Conservation (phyloP, 1,284 basidiomycete species). For the Pseudozyma sp. region DNA sequence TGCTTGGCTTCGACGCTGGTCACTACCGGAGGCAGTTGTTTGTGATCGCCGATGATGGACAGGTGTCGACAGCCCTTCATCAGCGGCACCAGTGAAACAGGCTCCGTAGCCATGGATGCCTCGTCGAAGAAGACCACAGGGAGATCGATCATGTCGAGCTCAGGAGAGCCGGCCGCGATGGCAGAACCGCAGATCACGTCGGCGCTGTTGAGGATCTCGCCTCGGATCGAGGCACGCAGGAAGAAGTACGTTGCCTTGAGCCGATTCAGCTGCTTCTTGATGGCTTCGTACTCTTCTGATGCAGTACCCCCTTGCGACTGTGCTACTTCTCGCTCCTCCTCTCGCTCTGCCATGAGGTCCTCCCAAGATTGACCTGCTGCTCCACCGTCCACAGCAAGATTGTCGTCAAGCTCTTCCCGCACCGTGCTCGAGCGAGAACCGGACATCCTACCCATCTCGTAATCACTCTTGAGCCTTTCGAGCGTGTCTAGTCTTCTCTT, state of each 20-base stretch:
- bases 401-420: constrained; percentile 59
- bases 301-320: constrained; percentile 20
- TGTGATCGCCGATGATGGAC: constrained; percentile 93
- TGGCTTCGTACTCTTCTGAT: constrained; percentile 38
- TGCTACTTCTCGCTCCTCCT: constrained; percentile 22
- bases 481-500: constrained; percentile 39
- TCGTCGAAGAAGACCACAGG: constrained; percentile 94
- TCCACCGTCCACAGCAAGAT: background rate
- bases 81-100: constrained; percentile 72
- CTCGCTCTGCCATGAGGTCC: constrained; percentile 27
- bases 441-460: constrained; percentile 28
- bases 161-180: constrained; percentile 47
- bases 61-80: constrained; percentile 77
- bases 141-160: constrained; percentile 77
- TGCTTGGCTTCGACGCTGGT: constrained; percentile 72
- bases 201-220: constrained; percentile 67
- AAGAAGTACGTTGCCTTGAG: constrained; percentile 57
- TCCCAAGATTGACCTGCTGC: constrained; percentile 36
- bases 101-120: constrained; percentile 94
- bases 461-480: constrained; percentile 41
- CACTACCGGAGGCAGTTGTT: constrained; percentile 93
- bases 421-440: background rate
- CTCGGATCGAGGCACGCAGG: constrained; percentile 64
- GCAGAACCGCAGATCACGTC: constrained; percentile 70
- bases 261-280: constrained; percentile 54